These are phyloP conservation scores for Lyophyllum atratum DNA, from an alignment of 768 basidiomycete genomes.

Conservation along the genomic window DNA sequence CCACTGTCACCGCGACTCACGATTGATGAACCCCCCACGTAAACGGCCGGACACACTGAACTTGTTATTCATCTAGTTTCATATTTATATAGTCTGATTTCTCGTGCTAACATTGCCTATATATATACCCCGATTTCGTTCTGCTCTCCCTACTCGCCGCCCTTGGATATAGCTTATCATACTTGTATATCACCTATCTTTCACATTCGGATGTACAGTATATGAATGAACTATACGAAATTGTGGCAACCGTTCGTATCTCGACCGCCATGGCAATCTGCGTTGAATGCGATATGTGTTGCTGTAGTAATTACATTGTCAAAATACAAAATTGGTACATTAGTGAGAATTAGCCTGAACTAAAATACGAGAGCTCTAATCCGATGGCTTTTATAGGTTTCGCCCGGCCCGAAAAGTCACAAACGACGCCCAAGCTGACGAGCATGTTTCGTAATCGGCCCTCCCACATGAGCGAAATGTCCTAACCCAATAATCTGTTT, in stretches of 20 bases:
- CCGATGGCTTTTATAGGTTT: slow-evolving; percentile 90
- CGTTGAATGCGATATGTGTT: neutral
- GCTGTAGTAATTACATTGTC: neutral
- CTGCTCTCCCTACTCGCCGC: neutral
- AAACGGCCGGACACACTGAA: neutral
- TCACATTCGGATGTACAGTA: slow-evolving; percentile 21
- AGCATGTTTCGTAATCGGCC: slow-evolving; percentile 88
- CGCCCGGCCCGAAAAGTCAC: slow-evolving; percentile 81
- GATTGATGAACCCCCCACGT: slow-evolving; percentile 20
- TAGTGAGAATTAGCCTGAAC: slow-evolving; percentile 41
- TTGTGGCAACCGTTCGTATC: neutral
- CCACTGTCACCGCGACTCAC: slow-evolving; percentile 21
- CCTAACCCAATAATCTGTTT: slow-evolving; percentile 48
- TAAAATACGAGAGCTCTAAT: slow-evolving; percentile 93
- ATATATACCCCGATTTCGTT: neutral
- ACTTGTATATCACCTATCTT: slow-evolving; percentile 10
- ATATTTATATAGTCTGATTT: neutral
- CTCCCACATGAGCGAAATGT: slow-evolving; percentile 92
- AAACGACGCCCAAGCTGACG: slow-evolving; percentile 88
- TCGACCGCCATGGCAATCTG: neutral
- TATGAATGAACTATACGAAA: neutral
- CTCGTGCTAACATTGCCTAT: neutral
- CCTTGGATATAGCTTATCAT: slow-evolving; percentile 4
- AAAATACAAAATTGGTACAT: slow-evolving; percentile 2
- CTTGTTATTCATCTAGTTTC: neutral